Base-by-base conservation (phyloP, 129 eudicot genomes). In the Rutidosis leptorrhynchoides region DNA sequence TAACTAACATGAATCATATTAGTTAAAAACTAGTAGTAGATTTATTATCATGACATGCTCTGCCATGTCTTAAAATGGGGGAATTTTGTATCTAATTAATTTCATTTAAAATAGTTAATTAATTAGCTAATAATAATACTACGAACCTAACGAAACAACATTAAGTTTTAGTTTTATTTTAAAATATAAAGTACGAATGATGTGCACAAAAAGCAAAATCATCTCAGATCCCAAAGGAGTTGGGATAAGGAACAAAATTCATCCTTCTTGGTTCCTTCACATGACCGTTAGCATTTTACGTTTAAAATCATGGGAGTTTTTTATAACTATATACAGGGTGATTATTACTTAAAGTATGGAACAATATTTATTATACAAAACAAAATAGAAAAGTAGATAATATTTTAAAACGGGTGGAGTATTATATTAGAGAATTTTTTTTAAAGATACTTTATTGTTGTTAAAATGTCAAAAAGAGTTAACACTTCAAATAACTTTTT, bases 161-260 rank as follows among this genome's bases (percentile, higher is more conserved):
- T 40, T 40, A 40, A 40, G 16, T 12, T 40, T 11, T 2, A 12
- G 2, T 40, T 40, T 10, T 35, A 30, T 40, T 40, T 40, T 40
- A 37, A 9, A 33, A 8, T 35, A 30, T 33, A 35, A 1, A 40
- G 0, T 40, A 40, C n/a, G 46, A 40, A 40, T 40, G 16, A 37
- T 22, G 59, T 10, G 59, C 59, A 54, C 59, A 54, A 23, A 10
- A 54, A 54, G 25, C 59, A 54, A 54, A 54, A 54, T 54, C 27
- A 22, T 54, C 59, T 54, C 59, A 54, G 16, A 54, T 54, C 59
- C 59, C 59, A 54, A 54, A 22, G 59, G 59, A 54, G 6, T 54
- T 54, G 29, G 58, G 27, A 54, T 23, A 54, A 54, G 59, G 59
- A 54, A 54, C 59, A 54, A 11, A 54, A 11, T 54, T 22, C 59